Evolutionary conservation across 495 filamentous ascomycete species (phyloP).

Genomic region (Penicillium fimorum): DNA sequence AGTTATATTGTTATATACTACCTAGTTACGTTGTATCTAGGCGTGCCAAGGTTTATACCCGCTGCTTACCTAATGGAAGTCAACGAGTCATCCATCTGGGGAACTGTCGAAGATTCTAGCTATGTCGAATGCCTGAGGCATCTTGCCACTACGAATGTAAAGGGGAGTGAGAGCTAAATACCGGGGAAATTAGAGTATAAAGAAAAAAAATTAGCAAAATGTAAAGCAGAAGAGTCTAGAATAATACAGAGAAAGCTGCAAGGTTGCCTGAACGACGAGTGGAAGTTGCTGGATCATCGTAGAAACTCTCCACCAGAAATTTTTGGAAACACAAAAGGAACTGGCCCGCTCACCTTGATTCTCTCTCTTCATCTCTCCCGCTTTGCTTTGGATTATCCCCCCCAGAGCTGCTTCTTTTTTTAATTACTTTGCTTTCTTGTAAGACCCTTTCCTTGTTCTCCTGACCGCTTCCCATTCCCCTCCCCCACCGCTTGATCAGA

Average conservation of each 20-base stretch:
- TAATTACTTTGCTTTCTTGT: conserved; percentile 18
- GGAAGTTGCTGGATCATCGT: conserved; percentile 50
- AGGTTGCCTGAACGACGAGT: conserved; percentile 32
- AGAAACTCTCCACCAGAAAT: conserved; percentile 40
- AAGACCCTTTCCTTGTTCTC: conserved; percentile 4
- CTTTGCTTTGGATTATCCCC: conserved; percentile 26
- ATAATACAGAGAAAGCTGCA: conserved; percentile 11
- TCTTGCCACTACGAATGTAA: not conserved
- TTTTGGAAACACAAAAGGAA: conserved; percentile 37
- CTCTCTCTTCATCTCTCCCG: conserved; percentile 20
- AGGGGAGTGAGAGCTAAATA: not conserved
- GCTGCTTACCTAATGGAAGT: not conserved
- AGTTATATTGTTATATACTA: too few relatives aligned
- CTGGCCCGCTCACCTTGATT: conserved; percentile 16
- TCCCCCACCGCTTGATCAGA: conserved; percentile 4
- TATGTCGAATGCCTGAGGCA: not conserved
- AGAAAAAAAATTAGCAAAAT: conserved; percentile 1
- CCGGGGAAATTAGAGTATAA: not conserved
- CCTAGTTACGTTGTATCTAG: too few relatives aligned
- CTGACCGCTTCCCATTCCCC: conserved; percentile 1
- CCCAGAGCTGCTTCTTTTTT: conserved; percentile 20
- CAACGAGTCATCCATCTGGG: not conserved
- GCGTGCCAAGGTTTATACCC: not conserved
- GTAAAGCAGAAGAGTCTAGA: conserved; percentile 30
- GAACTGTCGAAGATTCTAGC: not conserved